Evolutionary conservation across 1,284 basidiomycete genomes (phyloP).

Genomic region (Malassezia furfur): DNA sequence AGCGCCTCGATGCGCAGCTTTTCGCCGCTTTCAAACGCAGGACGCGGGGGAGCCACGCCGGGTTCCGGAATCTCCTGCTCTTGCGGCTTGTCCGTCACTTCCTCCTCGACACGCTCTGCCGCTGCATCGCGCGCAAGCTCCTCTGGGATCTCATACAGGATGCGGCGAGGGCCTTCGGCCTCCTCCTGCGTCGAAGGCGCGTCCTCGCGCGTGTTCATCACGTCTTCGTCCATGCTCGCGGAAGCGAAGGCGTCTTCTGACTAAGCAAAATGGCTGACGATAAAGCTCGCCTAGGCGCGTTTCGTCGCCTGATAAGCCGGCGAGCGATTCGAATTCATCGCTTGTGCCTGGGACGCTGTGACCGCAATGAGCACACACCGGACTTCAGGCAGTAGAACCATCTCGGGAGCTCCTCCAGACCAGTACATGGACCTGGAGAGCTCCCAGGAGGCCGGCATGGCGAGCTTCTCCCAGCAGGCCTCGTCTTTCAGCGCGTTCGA

Average conservation of each 20-base stretch:
- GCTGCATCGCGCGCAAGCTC: background rate
- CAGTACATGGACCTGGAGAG: background rate
- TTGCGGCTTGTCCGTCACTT: background rate
- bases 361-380: too few species aligned
- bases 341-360: too few species aligned
- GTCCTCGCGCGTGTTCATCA: background rate
- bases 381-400: too few species aligned
- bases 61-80: slow-evolving; percentile 4
- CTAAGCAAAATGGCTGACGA: background rate
- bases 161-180: slow-evolving; percentile 1
- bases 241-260: background rate
- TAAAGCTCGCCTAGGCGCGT: background rate
- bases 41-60: slow-evolving; percentile 12
- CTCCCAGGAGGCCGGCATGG: background rate
- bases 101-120: slow-evolving; percentile 3
- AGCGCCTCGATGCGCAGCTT: slow-evolving; percentile 34
- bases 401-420: too few species aligned
- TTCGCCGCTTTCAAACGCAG: slow-evolving; percentile 26
- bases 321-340: too few species aligned
- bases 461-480: background rate
- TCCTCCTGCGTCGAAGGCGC: background rate
- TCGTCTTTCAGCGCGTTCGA: slow-evolving; percentile 35
- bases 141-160: slow-evolving; percentile 11
- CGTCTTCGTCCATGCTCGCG: background rate
- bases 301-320: background rate